Evolutionary conservation across 2,329 filamentous ascomycete species (phyloP).

Genomic region (Fusarium scirpi): DNA sequence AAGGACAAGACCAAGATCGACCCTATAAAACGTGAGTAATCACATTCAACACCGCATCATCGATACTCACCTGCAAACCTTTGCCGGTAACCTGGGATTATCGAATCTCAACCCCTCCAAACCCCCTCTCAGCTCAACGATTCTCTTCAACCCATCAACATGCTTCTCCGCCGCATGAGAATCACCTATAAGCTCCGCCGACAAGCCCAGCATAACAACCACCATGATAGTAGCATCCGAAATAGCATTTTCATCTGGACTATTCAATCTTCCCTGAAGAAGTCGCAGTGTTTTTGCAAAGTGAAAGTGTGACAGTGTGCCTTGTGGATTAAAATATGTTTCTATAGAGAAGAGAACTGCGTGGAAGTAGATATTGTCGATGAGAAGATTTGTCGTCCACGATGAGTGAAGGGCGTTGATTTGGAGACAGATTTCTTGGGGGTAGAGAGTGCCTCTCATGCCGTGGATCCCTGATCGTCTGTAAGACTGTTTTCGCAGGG

Average conservation of each 20-base stretch:
- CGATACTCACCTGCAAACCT: constrained; percentile 36
- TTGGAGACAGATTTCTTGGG: constrained; percentile 35
- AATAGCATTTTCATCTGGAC: background rate
- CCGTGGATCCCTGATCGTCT: constrained; percentile 5
- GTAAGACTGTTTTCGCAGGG: background rate
- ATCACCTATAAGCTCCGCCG: constrained; percentile 34
- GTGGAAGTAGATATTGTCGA: constrained; percentile 36
- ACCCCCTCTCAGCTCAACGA: constrained; percentile 35
- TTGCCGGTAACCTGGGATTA: constrained; percentile 34
- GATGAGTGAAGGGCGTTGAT: constrained; percentile 21
- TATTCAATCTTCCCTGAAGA: constrained; percentile 25
- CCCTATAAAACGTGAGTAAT: background rate
- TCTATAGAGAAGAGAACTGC: constrained; percentile 31
- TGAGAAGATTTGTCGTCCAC: constrained; percentile 34
- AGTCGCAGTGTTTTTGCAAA: constrained; percentile 38
- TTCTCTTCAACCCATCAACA: constrained; percentile 28
- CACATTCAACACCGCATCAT: fast-evolving
- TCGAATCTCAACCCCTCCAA: constrained; percentile 31
- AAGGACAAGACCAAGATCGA: constrained; percentile 31
- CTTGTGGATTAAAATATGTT: constrained; percentile 21
- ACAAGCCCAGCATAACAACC: constrained; percentile 22
- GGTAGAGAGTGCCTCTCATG: constrained; percentile 33
- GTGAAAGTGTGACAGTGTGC: constrained; percentile 29
- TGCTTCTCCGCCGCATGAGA: constrained; percentile 24
- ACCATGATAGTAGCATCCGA: constrained; percentile 41